These are phyloP conservation scores for Delonix regia DNA, from an alignment of 306 rosid genomes.

Conservation along the genomic window DNA sequence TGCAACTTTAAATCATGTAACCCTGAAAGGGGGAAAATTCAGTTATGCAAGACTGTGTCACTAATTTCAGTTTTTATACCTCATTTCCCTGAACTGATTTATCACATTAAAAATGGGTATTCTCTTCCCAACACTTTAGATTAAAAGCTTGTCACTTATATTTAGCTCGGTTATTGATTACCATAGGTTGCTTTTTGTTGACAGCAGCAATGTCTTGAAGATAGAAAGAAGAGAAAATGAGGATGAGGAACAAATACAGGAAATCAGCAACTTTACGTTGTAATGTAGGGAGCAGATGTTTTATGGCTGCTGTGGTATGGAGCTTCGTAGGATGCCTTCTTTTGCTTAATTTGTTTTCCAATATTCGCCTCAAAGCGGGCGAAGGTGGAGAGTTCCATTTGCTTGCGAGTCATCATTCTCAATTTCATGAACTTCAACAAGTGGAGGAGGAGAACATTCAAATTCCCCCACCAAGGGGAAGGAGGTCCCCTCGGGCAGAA, in stretches of 20 bases:
- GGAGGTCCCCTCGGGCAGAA: conserved; percentile 90
- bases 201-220: conserved; percentile 73
- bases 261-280: conserved; percentile 76
- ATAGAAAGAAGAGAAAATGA: conserved; percentile 75
- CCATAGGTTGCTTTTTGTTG: conserved; percentile 72
- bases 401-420: conserved; percentile 51
- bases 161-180: conserved; percentile 49
- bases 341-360: conserved; percentile 62
- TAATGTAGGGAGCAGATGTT: conserved; percentile 82
- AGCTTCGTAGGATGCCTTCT: conserved; percentile 83
- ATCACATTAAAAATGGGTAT: background rate
- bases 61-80: conserved; percentile 1
- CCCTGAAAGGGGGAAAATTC: conserved; percentile 3
- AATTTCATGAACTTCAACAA: conserved; percentile 75
- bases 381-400: conserved; percentile 44
- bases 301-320: conserved; percentile 55
- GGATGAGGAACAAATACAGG: conserved; percentile 83
- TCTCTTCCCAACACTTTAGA: background rate
- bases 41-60: background rate
- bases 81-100: conserved; percentile 3
- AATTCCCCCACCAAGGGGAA: conserved; percentile 91
- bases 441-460: conserved; percentile 81
- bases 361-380: conserved; percentile 46
- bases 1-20: conserved; percentile 6
- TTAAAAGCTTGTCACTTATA: conserved; percentile 43